A percentile compares a stretch with the other conserved stretches of the same genome.
Evolutionary conservation across 1,284 basidiomycete genomes (phyloP).

Genomic region (Albatrellus sp.): DNA sequence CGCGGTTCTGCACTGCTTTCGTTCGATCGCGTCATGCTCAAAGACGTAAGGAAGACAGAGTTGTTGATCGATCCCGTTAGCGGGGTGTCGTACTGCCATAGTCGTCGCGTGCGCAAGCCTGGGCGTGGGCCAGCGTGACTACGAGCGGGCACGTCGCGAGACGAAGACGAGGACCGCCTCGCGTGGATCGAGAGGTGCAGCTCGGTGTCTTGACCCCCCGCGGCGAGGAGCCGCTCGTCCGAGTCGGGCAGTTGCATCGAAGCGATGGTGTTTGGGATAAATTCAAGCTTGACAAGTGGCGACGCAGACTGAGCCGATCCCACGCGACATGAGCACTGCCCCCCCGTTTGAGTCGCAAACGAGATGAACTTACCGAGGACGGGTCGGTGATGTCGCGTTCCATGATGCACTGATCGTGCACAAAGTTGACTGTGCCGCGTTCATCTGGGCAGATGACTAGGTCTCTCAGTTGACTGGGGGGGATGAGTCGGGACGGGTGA

Average conservation of each 20-base stretch:
- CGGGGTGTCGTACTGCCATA: slow-evolving; percentile 47
- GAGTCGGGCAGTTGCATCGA: slow-evolving; percentile 43
- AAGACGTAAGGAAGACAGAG: slow-evolving; percentile 58
- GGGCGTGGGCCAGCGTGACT: slow-evolving; percentile 6
- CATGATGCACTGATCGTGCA: slow-evolving; percentile 41
- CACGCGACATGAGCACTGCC: background rate
- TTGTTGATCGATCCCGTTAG: slow-evolving; percentile 73
- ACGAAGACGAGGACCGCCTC: slow-evolving; percentile 12
- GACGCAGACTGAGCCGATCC: slow-evolving; percentile 29
- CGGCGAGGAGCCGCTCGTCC: slow-evolving; percentile 58
- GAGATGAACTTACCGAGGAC: slow-evolving; percentile 30
- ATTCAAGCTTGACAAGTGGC: slow-evolving; percentile 40
- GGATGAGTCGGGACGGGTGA: slow-evolving; percentile 1
- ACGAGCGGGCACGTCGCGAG: slow-evolving; percentile 4
- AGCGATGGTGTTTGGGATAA: slow-evolving; percentile 58
- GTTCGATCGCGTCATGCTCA: slow-evolving; percentile 41
- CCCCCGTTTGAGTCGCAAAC: background rate
- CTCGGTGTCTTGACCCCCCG: slow-evolving; percentile 74
- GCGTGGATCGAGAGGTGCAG: slow-evolving; percentile 55
- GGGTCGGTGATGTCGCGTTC: slow-evolving; percentile 51
- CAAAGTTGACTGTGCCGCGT: slow-evolving; percentile 56
- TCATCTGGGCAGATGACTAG: slow-evolving; percentile 63
- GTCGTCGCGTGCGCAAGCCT: slow-evolving; percentile 16
- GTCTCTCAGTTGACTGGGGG: slow-evolving; percentile 58
- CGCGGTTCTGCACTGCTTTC: slow-evolving; percentile 55